Conservation (phyloP, 768 basidiomycete species). For the Leccinum incarnatum region DNA sequence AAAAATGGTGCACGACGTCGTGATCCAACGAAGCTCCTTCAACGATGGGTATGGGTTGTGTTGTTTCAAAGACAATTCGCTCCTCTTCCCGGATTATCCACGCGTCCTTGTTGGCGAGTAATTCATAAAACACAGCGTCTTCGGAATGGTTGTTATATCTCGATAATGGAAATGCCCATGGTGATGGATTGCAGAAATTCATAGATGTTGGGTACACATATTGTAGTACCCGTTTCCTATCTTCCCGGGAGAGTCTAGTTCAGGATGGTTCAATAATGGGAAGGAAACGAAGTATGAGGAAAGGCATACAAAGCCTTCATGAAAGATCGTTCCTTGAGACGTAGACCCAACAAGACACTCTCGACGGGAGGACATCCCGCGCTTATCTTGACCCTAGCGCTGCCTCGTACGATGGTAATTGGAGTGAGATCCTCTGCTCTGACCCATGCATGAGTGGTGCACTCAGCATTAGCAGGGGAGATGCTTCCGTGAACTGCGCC, state of each 20-base stretch:
- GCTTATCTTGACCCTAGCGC: conserved; percentile 16
- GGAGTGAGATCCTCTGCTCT: conserved; percentile 21
- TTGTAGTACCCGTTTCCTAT: neutral
- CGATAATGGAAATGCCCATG: neutral
- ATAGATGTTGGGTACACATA: neutral
- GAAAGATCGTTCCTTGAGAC: conserved; percentile 22
- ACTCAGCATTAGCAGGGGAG: neutral
- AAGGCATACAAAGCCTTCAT: conserved; percentile 10
- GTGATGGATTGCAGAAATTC: neutral
- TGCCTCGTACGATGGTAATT: conserved; percentile 8
- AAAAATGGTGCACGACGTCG: conserved; percentile 10
- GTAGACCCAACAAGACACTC: conserved; percentile 7
- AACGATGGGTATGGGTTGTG: neutral
- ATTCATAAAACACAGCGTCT: neutral
- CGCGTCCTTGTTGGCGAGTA: conserved; percentile 7
- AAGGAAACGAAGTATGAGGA: neutral
- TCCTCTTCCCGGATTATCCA: conserved; percentile 23
- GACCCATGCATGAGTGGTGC: conserved; percentile 17
- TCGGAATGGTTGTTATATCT: neutral
- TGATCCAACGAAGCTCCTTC: neutral
- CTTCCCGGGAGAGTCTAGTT: conserved; percentile 7
- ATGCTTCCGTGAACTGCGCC: neutral
- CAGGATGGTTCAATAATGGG: neutral
- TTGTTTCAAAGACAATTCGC: conserved; percentile 16
- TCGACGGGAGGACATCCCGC: conserved; percentile 10